Percentiles rank a stretch among this genome's conserved stretches.
These are phyloP conservation scores for Diaporthe australafricana DNA, from an alignment of 2,329 filamentous ascomycete species.

Conservation along the genomic window DNA sequence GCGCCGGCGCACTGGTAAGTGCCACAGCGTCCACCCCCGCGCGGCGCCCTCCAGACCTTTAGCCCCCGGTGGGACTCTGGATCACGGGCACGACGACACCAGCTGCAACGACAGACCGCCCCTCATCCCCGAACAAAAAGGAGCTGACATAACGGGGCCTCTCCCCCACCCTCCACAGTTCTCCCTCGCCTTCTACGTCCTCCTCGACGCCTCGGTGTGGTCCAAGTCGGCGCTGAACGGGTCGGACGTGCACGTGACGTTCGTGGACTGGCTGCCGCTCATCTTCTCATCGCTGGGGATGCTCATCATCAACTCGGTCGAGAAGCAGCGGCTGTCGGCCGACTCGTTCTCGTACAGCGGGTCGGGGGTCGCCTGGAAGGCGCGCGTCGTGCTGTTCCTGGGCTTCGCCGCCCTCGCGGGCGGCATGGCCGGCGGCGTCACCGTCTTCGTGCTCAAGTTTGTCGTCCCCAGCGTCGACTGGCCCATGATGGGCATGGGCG, in stretches of 20 bases:
- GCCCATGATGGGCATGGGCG: conserved; percentile 73
- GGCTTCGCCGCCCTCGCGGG: conserved; percentile 75
- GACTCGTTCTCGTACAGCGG: conserved; percentile 74
- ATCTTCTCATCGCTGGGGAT: conserved; percentile 76
- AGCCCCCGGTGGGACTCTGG: background rate
- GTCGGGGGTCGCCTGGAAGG: conserved; percentile 75
- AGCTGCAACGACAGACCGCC: background rate
- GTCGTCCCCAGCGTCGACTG: conserved; percentile 67
- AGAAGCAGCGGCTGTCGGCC: conserved; percentile 73
- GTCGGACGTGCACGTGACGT: conserved; percentile 72
- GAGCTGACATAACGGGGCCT: conserved; percentile 29
- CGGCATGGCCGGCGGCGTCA: conserved; percentile 77
- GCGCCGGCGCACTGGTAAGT: conserved; percentile 71
- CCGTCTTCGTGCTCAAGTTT: conserved; percentile 75
- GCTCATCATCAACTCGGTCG: conserved; percentile 78
- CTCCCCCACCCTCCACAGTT: conserved; percentile 57
- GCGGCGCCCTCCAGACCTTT: too few relatives aligned
- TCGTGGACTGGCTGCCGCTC: conserved; percentile 77
- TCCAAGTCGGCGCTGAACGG: conserved; percentile 71
- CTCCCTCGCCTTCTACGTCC: conserved; percentile 75
- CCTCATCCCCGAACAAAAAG: background rate
- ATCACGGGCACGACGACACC: background rate
- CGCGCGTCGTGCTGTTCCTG: conserved; percentile 74
- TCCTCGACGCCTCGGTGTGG: conserved; percentile 76
- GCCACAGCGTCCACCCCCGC: background rate